These are phyloP conservation scores for Solanum paucissectum DNA, from an alignment of 257 asterid species.

Conservation along the genomic window DNA sequence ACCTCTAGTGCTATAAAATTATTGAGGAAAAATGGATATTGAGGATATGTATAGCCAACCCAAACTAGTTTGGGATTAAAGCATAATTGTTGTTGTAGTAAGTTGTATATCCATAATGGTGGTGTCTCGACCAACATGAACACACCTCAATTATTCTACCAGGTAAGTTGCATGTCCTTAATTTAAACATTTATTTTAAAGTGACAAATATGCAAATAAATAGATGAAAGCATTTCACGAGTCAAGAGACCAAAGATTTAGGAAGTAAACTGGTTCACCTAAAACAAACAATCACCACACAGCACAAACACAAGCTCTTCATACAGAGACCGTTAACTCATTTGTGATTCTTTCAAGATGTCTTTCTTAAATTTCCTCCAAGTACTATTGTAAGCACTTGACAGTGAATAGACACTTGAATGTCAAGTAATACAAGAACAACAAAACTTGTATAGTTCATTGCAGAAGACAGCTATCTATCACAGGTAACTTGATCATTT, in stretches of 20 bases:
- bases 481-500: neutral
- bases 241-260: neutral
- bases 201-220: neutral
- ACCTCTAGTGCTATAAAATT: neutral
- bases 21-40: neutral
- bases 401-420: neutral
- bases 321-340: neutral
- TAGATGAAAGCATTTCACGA: neutral
- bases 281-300: neutral
- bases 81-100: neutral
- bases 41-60: neutral
- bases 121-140: neutral
- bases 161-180: neutral
- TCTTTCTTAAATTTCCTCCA: neutral
- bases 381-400: neutral
- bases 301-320: neutral
- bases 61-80: neutral
- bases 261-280: neutral
- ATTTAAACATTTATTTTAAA: neutral
- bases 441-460: neutral
- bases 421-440: neutral
- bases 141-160: neutral
- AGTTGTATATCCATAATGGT: neutral
- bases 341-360: neutral
- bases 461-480: neutral